These are phyloP conservation scores for Elaeis guineensis DNA, from an alignment of 176 grass and related monocot species.

Conservation along the genomic window DNA sequence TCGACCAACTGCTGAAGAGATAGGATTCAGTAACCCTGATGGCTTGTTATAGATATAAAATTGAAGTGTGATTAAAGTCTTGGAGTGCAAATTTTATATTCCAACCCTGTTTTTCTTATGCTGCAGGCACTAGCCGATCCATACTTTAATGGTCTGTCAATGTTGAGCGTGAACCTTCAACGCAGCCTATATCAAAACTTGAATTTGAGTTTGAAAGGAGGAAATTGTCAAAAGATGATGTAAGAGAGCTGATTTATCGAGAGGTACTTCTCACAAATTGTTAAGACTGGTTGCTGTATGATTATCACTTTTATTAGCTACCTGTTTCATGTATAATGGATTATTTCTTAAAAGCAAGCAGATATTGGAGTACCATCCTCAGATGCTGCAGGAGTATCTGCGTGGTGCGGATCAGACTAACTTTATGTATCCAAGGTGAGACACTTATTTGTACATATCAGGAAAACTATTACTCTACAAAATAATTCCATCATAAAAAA, in stretches of 20 bases:
- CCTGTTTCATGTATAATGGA: too few relatives aligned
- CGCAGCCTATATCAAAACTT: constrained; percentile 67
- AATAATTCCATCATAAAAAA: too few relatives aligned
- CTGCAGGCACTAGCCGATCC: constrained; percentile 62
- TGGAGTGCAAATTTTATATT: background rate
- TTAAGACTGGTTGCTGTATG: too few relatives aligned
- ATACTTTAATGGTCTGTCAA: constrained; percentile 69
- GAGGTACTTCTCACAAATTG: constrained; percentile 39
- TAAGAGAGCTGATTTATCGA: constrained; percentile 78
- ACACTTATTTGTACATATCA: background rate
- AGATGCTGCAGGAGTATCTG: constrained; percentile 76
- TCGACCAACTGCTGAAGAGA: constrained; percentile 63
- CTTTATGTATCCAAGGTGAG: constrained; percentile 90
- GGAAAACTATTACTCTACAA: too few relatives aligned
- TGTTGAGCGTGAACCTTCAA: constrained; percentile 46
- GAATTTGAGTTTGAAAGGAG: constrained; percentile 96
- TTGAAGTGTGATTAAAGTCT: constrained; percentile 6
- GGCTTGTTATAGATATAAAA: constrained; percentile 9
- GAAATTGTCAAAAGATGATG: constrained; percentile 83
- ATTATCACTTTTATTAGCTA: too few relatives aligned
- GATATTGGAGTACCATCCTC: constrained; percentile 96
- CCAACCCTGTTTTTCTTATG: constrained; percentile 25
- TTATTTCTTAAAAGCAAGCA: constrained; percentile 11
- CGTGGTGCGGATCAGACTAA: constrained; percentile 51
- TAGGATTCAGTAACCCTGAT: constrained; percentile 19